A percentile compares a stretch with the other conserved stretches of the same genome.
Evolutionary conservation across 139 green algal genomes (phyloP).

Genomic region (Zygnema circumcarinatum): DNA sequence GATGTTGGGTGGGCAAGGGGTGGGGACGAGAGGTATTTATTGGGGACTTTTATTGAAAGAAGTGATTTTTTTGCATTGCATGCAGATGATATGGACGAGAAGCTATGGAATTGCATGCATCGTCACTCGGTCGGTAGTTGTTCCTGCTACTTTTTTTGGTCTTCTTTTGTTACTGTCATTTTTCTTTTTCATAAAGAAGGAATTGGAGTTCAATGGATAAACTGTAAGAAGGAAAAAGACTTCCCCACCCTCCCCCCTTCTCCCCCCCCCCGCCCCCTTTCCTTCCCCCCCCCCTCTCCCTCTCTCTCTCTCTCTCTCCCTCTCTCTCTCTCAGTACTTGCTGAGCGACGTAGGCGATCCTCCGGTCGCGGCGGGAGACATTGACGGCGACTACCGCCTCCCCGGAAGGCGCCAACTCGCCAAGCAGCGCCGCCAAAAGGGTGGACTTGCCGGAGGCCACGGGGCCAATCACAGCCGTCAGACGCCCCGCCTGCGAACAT

Average conservation of each 20-base stretch:
- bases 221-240: too few species aligned
- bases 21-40: too few species aligned
- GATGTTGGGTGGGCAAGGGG: not conserved
- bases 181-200: too few species aligned
- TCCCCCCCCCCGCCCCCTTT: not conserved
- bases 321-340: constrained; percentile 39
- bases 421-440: constrained; percentile 52
- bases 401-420: constrained; percentile 35
- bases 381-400: not conserved
- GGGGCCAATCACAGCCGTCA: constrained; percentile 31
- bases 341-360: constrained; percentile 42
- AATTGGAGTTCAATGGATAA: too few species aligned
- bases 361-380: too few species aligned
- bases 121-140: too few species aligned
- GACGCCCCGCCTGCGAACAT: not conserved
- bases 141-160: too few species aligned
- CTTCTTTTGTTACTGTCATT: too few species aligned
- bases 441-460: constrained; percentile 62
- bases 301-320: not conserved
- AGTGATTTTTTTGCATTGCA: too few species aligned
- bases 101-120: too few species aligned
- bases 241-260: not conserved
- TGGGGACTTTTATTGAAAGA: too few species aligned
- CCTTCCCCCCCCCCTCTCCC: not conserved
- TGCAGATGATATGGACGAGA: too few species aligned